Base-by-base conservation (phyloP, 2,329 filamentous ascomycete species). In the Tympanopsis confertula region DNA sequence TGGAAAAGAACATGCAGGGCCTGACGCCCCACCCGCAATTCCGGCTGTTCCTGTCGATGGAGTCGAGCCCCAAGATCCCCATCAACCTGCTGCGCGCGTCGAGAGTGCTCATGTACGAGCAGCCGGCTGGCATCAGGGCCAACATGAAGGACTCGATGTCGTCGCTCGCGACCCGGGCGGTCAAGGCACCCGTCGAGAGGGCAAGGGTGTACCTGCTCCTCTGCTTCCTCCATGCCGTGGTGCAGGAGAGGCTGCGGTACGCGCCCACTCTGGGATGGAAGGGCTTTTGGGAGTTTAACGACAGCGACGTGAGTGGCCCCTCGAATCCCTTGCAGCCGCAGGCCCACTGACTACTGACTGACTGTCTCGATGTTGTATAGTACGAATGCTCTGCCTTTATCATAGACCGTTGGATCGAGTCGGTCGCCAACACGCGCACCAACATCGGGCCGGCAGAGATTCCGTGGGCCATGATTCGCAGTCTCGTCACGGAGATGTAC, bases 201-300 rank as follows among this genome's bases (percentile, higher is more conserved):
- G 79, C 82, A 17, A 78, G 93, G 45, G 65, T 98, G 38, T 96
- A 98, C 53, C 70, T 98, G 36, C 68, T 98, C 36, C 71, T 98
- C 24, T 91, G 84, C 3, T 96, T 98, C 72, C 57, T 98, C 49
- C 91, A 98, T 55, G 93, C 91, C 5, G 88, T 98, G 26, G 79
- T 95, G 10, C 91, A 98, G 58, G 91, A 98, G 59, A 74, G 93
- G 49, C 68, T 98, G 44, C 82, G 91, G 44, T 98, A 98, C 57
- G 88, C 89, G 18, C 93, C 91, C 1, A 89, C 74, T 40, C 67
- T 98, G 39, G 91, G 91, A 42, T 98, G 91, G 91, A 95, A 94
- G 66, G 86, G 87, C 38, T 94, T 95, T 70, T 98, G 93, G 91
- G 93, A 98, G 61, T 98, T 98, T 60, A 98, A 98, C 56, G 93